phyloP scores from a whole-genome alignment of 2,329 filamentous ascomycete species.

The Fulvia fulva region DNA sequence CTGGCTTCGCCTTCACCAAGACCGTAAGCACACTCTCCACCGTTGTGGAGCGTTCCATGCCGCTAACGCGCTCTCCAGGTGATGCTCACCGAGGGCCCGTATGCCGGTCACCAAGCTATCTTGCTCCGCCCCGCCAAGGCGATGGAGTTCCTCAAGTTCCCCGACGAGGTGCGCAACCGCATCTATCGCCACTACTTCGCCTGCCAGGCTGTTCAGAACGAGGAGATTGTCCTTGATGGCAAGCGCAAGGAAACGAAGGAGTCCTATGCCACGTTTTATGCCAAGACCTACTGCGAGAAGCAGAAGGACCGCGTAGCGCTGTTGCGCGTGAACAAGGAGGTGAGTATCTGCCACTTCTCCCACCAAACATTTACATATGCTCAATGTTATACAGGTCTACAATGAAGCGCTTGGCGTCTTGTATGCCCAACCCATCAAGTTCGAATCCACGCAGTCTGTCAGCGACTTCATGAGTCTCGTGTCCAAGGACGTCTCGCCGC shows the following conservation, averaged over 20 bases:
- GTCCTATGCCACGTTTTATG: slow-evolving; percentile 30
- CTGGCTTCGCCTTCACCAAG: slow-evolving; percentile 32
- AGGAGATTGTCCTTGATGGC: slow-evolving; percentile 29
- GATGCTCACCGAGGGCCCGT: slow-evolving; percentile 30
- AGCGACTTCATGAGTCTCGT: slow-evolving; percentile 33
- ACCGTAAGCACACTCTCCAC: slow-evolving; percentile 24
- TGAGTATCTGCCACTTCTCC: too few species aligned
- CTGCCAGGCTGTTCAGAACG: slow-evolving; percentile 23
- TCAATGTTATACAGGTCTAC: too few species aligned
- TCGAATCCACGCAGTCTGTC: slow-evolving; percentile 32
- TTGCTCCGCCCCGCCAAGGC: slow-evolving; percentile 33
- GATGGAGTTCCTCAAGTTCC: slow-evolving; percentile 33
- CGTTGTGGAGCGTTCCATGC: neutral
- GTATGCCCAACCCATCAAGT: slow-evolving; percentile 30
- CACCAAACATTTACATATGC: too few species aligned
- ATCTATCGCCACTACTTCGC: slow-evolving; percentile 33
- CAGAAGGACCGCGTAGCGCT: slow-evolving; percentile 33
- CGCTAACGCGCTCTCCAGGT: slow-evolving; percentile 17
- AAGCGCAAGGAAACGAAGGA: slow-evolving; percentile 28
- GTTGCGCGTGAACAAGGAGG: slow-evolving; percentile 33
- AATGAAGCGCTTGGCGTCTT: slow-evolving; percentile 30
- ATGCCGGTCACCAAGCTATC: slow-evolving; percentile 34
- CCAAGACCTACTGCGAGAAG: slow-evolving; percentile 32
- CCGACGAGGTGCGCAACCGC: slow-evolving; percentile 25
- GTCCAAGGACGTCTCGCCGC: slow-evolving; percentile 17